phyloP scores from a whole-genome alignment of 345 rosid genomes.

The Capsella bursapastoris region DNA sequence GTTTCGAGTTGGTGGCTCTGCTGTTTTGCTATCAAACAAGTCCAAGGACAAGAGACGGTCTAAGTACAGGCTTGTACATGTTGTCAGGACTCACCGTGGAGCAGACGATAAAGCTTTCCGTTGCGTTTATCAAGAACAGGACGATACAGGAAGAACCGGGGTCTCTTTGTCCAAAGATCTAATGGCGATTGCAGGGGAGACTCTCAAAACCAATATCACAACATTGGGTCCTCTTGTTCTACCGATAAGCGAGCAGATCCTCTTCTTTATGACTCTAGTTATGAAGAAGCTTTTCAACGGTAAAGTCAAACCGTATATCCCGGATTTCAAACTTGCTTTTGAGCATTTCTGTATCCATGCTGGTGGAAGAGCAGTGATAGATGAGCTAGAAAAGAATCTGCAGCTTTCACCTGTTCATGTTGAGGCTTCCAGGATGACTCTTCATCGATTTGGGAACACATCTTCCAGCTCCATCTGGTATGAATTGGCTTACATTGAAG shows the following conservation, averaged over 20 bases:
- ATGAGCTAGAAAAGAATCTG: constrained; percentile 57
- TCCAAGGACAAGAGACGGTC: constrained; percentile 41
- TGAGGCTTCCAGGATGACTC: constrained; percentile 56
- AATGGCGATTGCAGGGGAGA: constrained; percentile 55
- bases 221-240: constrained; percentile 55
- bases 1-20: constrained; percentile 55
- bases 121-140: constrained; percentile 54
- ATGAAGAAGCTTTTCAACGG: constrained; percentile 47
- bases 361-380: constrained; percentile 60
- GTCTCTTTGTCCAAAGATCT: constrained; percentile 51
- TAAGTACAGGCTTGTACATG: constrained; percentile 52
- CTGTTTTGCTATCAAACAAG: constrained; percentile 50
- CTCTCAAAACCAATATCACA: constrained; percentile 55
- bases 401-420: constrained; percentile 52
- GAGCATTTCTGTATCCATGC: constrained; percentile 64
- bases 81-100: constrained; percentile 57
- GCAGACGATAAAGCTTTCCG: constrained; percentile 52
- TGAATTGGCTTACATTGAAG: constrained; percentile 52
- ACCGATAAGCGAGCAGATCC: constrained; percentile 52
- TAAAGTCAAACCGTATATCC: constrained; percentile 49
- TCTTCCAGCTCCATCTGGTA: constrained; percentile 58
- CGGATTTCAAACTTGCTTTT: constrained; percentile 58
- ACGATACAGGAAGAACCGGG: constrained; percentile 45
- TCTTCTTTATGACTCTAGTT: constrained; percentile 49
- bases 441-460: constrained; percentile 58